Percentiles rank a stretch among this genome's conserved stretches.
Evolutionary conservation across 2,329 filamentous ascomycete genomes (phyloP).

Genomic region (Pseudogymnoascus sp.): DNA sequence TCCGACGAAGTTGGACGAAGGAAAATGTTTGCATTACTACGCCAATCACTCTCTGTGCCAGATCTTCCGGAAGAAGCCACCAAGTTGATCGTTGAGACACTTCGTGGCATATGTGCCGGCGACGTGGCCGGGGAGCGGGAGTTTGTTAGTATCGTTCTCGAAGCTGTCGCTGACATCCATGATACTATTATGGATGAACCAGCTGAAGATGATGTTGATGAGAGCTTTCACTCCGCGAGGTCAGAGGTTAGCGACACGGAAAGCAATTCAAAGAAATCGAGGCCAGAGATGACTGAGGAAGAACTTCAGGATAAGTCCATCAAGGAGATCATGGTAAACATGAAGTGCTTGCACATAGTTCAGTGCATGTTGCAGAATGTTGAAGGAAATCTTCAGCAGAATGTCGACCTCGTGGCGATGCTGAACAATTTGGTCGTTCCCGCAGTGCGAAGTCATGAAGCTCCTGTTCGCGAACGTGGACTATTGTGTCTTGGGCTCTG

Average conservation of each 20-base stretch:
- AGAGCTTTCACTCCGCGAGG: slow-evolving; percentile 88
- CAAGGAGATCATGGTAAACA: slow-evolving; percentile 89
- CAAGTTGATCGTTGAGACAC: slow-evolving; percentile 72
- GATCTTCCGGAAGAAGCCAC: slow-evolving; percentile 90
- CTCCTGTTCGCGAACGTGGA: slow-evolving; percentile 83
- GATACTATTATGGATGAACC: slow-evolving; percentile 76
- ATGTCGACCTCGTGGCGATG: slow-evolving; percentile 91
- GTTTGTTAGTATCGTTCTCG: slow-evolving; percentile 77
- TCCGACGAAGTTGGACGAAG: slow-evolving; percentile 92
- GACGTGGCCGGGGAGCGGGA: slow-evolving; percentile 68
- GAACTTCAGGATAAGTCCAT: slow-evolving; percentile 67
- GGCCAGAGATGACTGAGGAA: slow-evolving; percentile 48
- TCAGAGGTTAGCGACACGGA: slow-evolving; percentile 69
- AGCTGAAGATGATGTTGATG: slow-evolving; percentile 53
- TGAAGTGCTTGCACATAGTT: slow-evolving; percentile 95
- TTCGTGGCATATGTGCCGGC: slow-evolving; percentile 73
- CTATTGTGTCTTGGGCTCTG: slow-evolving; percentile 84
- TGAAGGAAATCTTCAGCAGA: slow-evolving; percentile 75
- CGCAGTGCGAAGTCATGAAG: slow-evolving; percentile 86
- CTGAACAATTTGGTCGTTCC: slow-evolving; percentile 94
- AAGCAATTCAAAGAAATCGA: slow-evolving; percentile 37
- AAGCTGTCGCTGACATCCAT: slow-evolving; percentile 93
- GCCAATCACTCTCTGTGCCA: slow-evolving; percentile 75
- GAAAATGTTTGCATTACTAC: slow-evolving; percentile 89
- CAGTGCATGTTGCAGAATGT: slow-evolving; percentile 97